Evolutionary conservation across 495 filamentous ascomycete species (phyloP), one percentile per base, ranked within the genome.

Genomic region (Aspergillus baeticus): DNA sequence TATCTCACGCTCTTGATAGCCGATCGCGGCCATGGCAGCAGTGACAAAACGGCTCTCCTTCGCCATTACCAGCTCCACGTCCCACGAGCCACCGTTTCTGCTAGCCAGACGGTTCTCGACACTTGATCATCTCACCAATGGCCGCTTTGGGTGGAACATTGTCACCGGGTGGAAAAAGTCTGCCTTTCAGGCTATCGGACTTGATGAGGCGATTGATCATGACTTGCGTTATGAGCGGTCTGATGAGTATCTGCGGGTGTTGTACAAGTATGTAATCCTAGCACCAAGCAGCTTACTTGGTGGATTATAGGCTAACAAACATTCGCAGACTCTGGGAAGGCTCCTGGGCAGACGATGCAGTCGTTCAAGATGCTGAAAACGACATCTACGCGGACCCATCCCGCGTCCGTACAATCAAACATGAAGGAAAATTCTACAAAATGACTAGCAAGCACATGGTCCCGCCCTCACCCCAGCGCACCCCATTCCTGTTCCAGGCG

Each of bases 81-180:
- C 84, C 3, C 88, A 88, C 60, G 86, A 88, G 54, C 76, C 82
- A 50, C 86, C 86, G 8, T 89, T 86, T 57, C 82, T 84, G 47
- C 75, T 89, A 14, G 86, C 85, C 5, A 73, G 85, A 33, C 74
- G 84, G n/a, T 73, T 88, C 52, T 82, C 82, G 1, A 89, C 86
- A 0, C 72, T 87, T 10, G 86, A 89, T 53, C 85, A 88, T 64
- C 70, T 89, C 15, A 83, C 76, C 26, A 81, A 81, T 46, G 85
- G 85, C 14, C 78, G 84, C 21, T 59, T 85, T 36, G 83, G 80
- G 10, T 86, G 84, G 85, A 87, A 87, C 66, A 82, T 87, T 42
- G 86, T 89, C 0, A 87, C 84, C 0, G 77, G 78, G 51, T 87
- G 87, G 64, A 70, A 87, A 8, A 83, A 87, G 61, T 84, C 80